phyloP scores from a whole-genome alignment of 129 eudicot species.

The Artemisia annua region DNA sequence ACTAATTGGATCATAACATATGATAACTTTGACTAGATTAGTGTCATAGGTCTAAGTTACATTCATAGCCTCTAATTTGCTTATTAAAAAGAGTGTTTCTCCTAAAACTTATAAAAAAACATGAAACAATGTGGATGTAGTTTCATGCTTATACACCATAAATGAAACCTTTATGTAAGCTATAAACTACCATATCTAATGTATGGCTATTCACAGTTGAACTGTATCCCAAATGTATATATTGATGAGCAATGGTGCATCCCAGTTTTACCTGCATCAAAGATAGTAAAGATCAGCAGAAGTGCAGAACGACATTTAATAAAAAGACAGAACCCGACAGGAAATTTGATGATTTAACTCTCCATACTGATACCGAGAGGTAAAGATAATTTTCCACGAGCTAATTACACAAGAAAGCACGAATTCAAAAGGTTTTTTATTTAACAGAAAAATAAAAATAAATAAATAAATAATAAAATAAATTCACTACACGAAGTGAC shows the following conservation, averaged over 20 bases:
- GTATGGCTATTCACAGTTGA: constrained; percentile 22
- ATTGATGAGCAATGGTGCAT: constrained; percentile 15
- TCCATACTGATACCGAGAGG: too few species aligned
- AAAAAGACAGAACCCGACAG: too few species aligned
- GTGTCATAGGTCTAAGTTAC: constrained; percentile 16
- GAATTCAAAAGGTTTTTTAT: too few species aligned
- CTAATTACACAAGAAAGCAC: too few species aligned
- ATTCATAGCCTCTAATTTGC: constrained; percentile 1
- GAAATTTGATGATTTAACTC: too few species aligned
- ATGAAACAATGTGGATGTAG: not conserved
- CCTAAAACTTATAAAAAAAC: not conserved
- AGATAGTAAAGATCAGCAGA: not conserved
- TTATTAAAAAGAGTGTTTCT: constrained; percentile 10
- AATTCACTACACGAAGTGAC: too few species aligned
- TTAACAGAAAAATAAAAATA: too few species aligned
- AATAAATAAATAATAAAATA: too few species aligned
- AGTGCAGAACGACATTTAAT: not conserved
- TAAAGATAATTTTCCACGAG: too few species aligned
- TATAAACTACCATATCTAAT: constrained; percentile 18
- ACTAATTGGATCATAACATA: not conserved
- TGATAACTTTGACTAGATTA: not conserved
- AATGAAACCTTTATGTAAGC: constrained; percentile 18
- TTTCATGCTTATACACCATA: not conserved
- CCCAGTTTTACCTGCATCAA: constrained; percentile 31
- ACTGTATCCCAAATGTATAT: constrained; percentile 7